Conservation (phyloP, 257 asterid species). For the Solanum etuberosum region DNA sequence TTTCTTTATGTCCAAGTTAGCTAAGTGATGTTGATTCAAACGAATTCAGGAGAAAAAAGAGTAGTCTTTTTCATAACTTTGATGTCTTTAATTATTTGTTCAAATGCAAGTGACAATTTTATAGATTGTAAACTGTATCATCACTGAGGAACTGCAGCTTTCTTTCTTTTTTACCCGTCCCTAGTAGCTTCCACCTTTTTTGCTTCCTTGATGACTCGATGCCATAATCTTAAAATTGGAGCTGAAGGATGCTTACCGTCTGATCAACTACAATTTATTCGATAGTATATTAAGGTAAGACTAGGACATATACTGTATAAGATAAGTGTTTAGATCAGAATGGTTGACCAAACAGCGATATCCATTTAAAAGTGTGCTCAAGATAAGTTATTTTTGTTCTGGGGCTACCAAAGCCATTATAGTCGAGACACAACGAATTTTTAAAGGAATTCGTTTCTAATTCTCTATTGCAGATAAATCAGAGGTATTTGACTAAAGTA, state of each 20-base stretch:
- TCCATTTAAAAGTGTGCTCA: background rate
- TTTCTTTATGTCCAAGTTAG: background rate
- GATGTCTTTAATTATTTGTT: background rate
- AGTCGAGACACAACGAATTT: background rate
- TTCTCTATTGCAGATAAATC: background rate
- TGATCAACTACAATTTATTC: background rate
- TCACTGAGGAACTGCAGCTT: background rate
- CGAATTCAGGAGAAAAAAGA: background rate
- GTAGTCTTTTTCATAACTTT: background rate
- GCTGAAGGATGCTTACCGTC: background rate
- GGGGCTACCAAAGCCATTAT: background rate
- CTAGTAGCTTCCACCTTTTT: background rate
- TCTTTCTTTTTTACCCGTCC: background rate
- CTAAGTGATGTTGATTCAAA: background rate
- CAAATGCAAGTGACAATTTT: background rate
- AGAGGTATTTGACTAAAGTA: background rate
- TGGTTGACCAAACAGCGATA: background rate
- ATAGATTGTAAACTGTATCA: no score
- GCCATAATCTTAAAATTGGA: background rate
- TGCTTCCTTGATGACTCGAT: background rate
- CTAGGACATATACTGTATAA: background rate
- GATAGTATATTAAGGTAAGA: background rate
- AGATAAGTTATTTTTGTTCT: background rate
- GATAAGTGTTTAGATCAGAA: background rate
- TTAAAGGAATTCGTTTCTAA: background rate